phyloP scores from a whole-genome alignment of 2,329 filamentous ascomycete species.

The Trichothecium sympodiale region DNA sequence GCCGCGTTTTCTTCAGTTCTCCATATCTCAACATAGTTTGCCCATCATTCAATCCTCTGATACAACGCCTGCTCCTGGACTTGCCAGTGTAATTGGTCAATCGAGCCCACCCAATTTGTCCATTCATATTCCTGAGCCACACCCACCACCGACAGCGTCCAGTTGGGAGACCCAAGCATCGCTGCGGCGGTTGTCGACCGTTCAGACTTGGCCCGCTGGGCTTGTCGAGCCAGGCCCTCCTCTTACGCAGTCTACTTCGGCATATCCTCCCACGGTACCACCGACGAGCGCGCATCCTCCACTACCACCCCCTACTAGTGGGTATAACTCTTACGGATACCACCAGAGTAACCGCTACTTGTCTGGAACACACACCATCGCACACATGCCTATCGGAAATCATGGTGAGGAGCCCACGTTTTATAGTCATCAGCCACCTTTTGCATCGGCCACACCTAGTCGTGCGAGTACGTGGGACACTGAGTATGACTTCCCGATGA shows the following conservation, averaged over 20 bases:
- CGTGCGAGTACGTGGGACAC: slow-evolving; percentile 9
- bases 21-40: no score
- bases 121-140: slow-evolving; percentile 16
- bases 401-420: neutral
- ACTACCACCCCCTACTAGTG: slow-evolving; percentile 16
- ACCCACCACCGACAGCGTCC: no score
- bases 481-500: slow-evolving; percentile 40
- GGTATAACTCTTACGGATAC: slow-evolving; percentile 24
- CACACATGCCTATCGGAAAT: no score
- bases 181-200: slow-evolving; percentile 19
- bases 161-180: no score
- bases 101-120: slow-evolving; percentile 9
- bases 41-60: no score
- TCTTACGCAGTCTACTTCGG: slow-evolving; percentile 11
- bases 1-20: neutral
- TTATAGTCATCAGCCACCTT: slow-evolving; percentile 11
- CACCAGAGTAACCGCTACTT: slow-evolving; percentile 6
- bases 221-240: slow-evolving; percentile 6
- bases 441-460: slow-evolving; percentile 6
- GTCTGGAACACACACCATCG: no score
- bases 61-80: no score
- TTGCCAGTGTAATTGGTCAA: no score
- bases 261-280: slow-evolving; percentile 30
- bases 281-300: slow-evolving; percentile 20
- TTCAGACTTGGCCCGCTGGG: slow-evolving; percentile 35